A percentile compares a stretch with the other conserved stretches of the same genome.
Evolutionary conservation across 1,284 basidiomycete genomes (phyloP).

Genomic region (Sutorius eximius): DNA sequence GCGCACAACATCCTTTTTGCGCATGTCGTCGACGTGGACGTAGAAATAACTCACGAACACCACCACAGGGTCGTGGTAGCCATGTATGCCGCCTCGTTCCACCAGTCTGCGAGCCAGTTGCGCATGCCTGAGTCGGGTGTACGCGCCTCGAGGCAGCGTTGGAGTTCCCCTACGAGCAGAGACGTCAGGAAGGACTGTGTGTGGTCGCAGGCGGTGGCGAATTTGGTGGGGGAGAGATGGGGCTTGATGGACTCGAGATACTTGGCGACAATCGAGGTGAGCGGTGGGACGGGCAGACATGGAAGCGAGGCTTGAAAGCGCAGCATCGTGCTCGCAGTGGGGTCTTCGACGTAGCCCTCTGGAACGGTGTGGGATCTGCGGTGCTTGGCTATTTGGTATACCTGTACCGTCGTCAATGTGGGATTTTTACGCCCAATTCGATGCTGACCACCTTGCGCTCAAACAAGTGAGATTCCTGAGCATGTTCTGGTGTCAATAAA

Average conservation of each 20-base stretch:
- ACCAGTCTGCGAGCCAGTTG: slow-evolving; percentile 96
- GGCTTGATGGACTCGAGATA: slow-evolving; percentile 85
- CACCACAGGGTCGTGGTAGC: slow-evolving; percentile 85
- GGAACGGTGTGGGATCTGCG: slow-evolving; percentile 35
- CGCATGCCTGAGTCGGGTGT: slow-evolving; percentile 60
- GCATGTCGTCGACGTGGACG: slow-evolving; percentile 75
- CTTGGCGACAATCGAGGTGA: slow-evolving; percentile 79
- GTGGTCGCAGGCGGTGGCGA: slow-evolving; percentile 54
- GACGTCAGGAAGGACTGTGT: slow-evolving; percentile 76
- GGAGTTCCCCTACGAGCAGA: slow-evolving; percentile 73
- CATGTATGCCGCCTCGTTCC: slow-evolving; percentile 93
- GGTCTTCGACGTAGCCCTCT: slow-evolving; percentile 46
- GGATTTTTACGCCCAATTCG: no score
- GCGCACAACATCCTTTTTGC: slow-evolving; percentile 55
- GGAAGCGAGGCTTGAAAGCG: slow-evolving; percentile 81
- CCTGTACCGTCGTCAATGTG: background rate
- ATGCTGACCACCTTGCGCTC: slow-evolving; percentile 6
- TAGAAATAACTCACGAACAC: slow-evolving; percentile 97
- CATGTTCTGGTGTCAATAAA: slow-evolving; percentile 3
- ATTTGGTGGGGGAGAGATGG: slow-evolving; percentile 66
- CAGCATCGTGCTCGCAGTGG: slow-evolving; percentile 68
- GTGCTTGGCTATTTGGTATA: slow-evolving; percentile 35
- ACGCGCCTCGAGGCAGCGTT: slow-evolving; percentile 75
- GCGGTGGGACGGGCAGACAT: slow-evolving; percentile 78
- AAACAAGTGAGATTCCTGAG: slow-evolving; percentile 8